Conservation (phyloP, 768 basidiomycete genomes). For the Lyophyllum atratum region DNA sequence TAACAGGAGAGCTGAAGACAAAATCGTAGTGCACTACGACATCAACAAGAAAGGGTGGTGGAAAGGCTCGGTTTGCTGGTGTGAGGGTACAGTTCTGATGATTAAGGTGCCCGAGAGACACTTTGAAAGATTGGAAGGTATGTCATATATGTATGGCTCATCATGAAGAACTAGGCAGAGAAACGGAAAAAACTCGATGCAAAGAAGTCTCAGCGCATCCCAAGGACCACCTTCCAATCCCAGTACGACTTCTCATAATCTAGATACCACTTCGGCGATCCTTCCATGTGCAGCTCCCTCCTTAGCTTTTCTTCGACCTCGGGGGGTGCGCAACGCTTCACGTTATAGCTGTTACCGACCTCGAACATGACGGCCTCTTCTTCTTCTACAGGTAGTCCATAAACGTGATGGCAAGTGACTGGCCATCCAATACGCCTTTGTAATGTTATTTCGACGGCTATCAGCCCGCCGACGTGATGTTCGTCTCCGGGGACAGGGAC, state of each 20-base stretch:
- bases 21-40: too few species aligned
- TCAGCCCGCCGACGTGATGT: neutral
- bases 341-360: neutral
- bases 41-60: too few species aligned
- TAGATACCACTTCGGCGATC: neutral
- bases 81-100: too few species aligned
- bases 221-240: neutral
- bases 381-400: neutral
- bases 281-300: neutral
- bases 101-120: too few species aligned
- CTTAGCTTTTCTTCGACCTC: neutral
- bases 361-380: neutral
- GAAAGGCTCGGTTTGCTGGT: too few species aligned
- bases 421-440: neutral
- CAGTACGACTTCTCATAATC: neutral
- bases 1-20: too few species aligned
- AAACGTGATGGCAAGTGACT: neutral
- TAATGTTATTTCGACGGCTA: neutral
- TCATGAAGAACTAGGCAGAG: too few species aligned
- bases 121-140: too few species aligned
- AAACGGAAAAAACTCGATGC: too few species aligned
- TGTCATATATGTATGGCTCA: too few species aligned
- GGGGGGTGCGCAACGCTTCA: neutral
- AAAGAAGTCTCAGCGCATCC: neutral
- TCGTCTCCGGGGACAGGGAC: neutral